A percentile compares a stretch with the other conserved stretches of the same genome.
Evolutionary conservation across 176 grass and related monocot genomes (phyloP).

Genomic region (Oryza coarctata): DNA sequence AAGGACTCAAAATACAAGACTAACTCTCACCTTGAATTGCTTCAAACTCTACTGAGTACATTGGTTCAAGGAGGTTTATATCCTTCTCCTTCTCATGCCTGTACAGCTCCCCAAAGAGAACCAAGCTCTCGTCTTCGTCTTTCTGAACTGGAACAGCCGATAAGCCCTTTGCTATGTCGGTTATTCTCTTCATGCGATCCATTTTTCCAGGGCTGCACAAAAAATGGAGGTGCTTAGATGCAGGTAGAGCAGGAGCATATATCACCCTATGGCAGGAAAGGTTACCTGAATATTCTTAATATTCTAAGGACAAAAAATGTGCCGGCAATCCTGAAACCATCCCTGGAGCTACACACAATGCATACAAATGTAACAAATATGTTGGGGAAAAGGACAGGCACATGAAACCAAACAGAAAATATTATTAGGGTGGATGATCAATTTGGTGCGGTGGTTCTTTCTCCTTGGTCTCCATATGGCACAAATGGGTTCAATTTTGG

Average conservation of each 20-base stretch:
- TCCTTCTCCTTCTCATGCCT: constrained; percentile 54
- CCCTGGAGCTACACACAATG: constrained; percentile 22
- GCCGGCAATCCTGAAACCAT: constrained; percentile 47
- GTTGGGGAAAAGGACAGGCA: constrained; percentile 23
- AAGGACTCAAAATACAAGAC: background rate
- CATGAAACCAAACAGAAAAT: background rate
- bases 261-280: background rate
- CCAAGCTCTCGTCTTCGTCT: constrained; percentile 59
- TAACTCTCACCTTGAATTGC: constrained; percentile 46
- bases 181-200: constrained; percentile 32
- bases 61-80: constrained; percentile 61
- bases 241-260: constrained; percentile 24
- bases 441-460: constrained; percentile 2
- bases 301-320: background rate
- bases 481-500: background rate
- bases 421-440: background rate
- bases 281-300: constrained; percentile 24
- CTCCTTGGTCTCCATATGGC: constrained; percentile 53
- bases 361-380: constrained; percentile 38
- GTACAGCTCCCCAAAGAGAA: constrained; percentile 61
- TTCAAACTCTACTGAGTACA: constrained; percentile 58
- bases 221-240: background rate
- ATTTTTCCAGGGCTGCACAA: constrained; percentile 24
- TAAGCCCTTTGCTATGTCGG: constrained; percentile 1
- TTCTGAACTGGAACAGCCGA: background rate